phyloP scores from a whole-genome alignment of 2,329 filamentous ascomycete genomes.

The Diplocarpon rosae region DNA sequence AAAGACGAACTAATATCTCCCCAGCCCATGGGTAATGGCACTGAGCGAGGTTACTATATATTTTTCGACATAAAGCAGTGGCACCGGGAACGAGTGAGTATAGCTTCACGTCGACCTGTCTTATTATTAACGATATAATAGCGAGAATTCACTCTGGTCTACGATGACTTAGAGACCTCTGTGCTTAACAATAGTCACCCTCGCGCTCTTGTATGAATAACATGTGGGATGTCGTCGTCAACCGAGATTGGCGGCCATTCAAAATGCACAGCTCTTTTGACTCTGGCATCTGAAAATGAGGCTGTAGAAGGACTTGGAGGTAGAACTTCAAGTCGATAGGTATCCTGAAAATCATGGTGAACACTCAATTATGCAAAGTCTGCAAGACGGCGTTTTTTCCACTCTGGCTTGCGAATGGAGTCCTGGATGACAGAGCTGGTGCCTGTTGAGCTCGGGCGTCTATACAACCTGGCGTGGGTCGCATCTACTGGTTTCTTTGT shows the following conservation, averaged over 20 bases:
- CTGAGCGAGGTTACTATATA: conserved; percentile 56
- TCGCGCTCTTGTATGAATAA: conserved; percentile 11
- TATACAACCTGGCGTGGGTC: conserved; percentile 14
- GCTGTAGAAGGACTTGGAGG: neutral
- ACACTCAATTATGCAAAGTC: too few species aligned
- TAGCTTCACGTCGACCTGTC: neutral
- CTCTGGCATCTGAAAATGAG: neutral
- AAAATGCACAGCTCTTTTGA: neutral
- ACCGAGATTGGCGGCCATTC: neutral
- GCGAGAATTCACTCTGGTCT: conserved; percentile 51
- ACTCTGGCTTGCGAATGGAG: conserved; percentile 7
- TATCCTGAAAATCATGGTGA: neutral
- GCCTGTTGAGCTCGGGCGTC: conserved; percentile 6
- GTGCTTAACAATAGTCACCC: conserved; percentile 14
- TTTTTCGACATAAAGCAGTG: conserved; percentile 53
- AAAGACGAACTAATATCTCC: conserved; percentile 57
- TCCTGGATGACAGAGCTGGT: conserved; percentile 10
- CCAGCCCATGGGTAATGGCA: conserved; percentile 43
- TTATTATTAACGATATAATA: conserved; percentile 25
- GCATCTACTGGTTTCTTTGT: conserved; percentile 11
- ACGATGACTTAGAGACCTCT: conserved; percentile 46
- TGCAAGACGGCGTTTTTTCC: conserved; percentile 14
- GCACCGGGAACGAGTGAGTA: conserved; percentile 51
- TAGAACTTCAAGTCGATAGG: neutral
- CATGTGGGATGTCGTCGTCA: neutral